Evolutionary conservation across 176 grass and related monocot species (phyloP).

Genomic region (Aechmea fasciata): DNA sequence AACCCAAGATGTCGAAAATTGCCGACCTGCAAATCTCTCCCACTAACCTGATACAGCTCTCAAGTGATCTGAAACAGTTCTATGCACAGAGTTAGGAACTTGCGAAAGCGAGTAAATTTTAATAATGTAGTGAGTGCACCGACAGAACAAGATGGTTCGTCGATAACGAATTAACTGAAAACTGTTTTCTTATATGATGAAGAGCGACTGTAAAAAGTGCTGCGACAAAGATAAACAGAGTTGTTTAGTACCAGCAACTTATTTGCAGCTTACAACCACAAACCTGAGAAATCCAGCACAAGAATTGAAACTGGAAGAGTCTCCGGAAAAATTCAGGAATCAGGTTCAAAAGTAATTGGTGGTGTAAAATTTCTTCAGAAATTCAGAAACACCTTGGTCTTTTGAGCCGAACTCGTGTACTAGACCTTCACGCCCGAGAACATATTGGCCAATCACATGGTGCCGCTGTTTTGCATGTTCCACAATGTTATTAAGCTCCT

Average conservation of each 20-base stretch:
- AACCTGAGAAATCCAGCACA: background rate
- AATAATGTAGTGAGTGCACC: too few relatives aligned
- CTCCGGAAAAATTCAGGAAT: background rate
- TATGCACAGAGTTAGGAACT: too few relatives aligned
- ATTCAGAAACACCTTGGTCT: slow-evolving; percentile 51
- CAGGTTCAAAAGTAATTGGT: slow-evolving; percentile 66
- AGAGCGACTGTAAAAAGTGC: background rate
- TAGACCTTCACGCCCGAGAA: slow-evolving; percentile 44
- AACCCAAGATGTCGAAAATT: too few relatives aligned
- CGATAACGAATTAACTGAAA: too few relatives aligned
- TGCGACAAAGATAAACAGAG: background rate
- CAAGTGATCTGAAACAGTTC: too few relatives aligned
- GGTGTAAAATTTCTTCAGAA: slow-evolving; percentile 82
- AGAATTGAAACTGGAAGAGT: background rate
- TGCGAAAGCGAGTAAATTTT: too few relatives aligned
- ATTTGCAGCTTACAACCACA: background rate
- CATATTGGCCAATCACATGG: slow-evolving; percentile 86
- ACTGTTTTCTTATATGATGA: background rate
- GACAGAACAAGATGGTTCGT: too few relatives aligned
- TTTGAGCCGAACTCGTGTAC: slow-evolving; percentile 43
- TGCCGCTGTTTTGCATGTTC: slow-evolving; percentile 92
- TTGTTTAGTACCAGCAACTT: background rate
- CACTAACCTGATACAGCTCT: too few relatives aligned
- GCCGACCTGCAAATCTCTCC: too few relatives aligned
- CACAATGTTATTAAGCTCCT: slow-evolving; percentile 75